Conservation (phyloP, 495 filamentous ascomycete species). For the Aspergillus heteromorphus region DNA sequence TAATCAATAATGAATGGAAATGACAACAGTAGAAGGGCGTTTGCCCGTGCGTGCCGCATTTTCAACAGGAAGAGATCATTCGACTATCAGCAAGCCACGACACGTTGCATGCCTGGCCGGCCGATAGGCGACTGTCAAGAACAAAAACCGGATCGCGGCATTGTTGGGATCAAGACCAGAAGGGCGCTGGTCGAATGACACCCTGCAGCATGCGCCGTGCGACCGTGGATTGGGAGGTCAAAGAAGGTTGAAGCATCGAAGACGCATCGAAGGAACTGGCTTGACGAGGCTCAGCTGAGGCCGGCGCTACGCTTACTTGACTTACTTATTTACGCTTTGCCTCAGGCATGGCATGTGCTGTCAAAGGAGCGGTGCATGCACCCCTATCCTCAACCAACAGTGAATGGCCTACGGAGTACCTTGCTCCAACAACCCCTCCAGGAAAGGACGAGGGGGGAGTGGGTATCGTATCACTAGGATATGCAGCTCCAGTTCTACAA, state of each 20-base stretch:
- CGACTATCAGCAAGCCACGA: conserved; percentile 16
- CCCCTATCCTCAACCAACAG: not conserved
- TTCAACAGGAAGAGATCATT: not conserved
- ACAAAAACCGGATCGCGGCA: conserved; percentile 5
- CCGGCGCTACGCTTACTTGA: conserved; percentile 16
- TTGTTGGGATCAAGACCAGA: not conserved
- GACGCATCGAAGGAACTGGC: conserved; percentile 31
- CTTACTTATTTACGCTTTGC: too few species aligned
- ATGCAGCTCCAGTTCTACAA: not conserved
- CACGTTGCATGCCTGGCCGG: conserved; percentile 12
- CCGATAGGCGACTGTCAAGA: conserved; percentile 4
- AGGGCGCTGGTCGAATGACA: conserved; percentile 20
- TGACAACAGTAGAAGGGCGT: conserved; percentile 8
- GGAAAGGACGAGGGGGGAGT: too few species aligned
- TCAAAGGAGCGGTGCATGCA: not conserved
- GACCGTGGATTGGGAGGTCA: conserved; percentile 2
- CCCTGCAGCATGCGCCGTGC: conserved; percentile 10
- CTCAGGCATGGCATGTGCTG: conserved; percentile 11
- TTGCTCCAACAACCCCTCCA: conserved; percentile 7
- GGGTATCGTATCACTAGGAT: too few species aligned
- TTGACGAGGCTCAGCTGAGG: conserved; percentile 17
- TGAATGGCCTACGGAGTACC: too few species aligned
- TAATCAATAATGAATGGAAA: not conserved
- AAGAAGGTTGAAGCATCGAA: conserved; percentile 30
- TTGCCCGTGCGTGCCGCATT: conserved; percentile 13